A percentile compares a stretch with the other conserved stretches of the same genome.
Evolutionary conservation across 306 rosid genomes (phyloP).

Genomic region (Lathyrus tuberosus): DNA sequence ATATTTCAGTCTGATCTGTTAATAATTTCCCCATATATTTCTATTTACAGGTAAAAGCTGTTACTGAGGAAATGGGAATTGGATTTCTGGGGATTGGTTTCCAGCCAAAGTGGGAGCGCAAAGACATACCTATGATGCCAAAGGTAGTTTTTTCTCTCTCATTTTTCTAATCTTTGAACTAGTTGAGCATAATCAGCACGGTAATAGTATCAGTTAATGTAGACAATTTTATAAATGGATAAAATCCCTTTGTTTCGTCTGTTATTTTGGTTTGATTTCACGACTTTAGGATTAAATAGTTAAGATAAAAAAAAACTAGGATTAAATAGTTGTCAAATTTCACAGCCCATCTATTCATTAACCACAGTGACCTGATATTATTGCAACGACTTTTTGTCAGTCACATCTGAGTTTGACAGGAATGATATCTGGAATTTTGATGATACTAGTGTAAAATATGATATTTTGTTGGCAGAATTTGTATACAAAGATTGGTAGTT

Average conservation of each 20-base stretch:
- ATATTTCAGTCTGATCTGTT: conserved; percentile 27
- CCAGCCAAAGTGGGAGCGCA: conserved; percentile 93
- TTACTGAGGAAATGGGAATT: conserved; percentile 97
- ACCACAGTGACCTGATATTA: conserved; percentile 17
- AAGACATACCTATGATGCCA: conserved; percentile 96
- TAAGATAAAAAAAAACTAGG: background rate
- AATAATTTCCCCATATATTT: conserved; percentile 24
- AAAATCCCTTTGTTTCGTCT: background rate
- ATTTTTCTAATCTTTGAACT: conserved; percentile 27
- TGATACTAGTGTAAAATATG: background rate
- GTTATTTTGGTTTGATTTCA: conserved; percentile 11
- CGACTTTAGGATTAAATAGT: conserved; percentile 18
- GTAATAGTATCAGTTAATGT: background rate
- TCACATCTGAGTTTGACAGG: conserved; percentile 13
- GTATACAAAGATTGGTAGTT: background rate
- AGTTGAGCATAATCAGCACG: conserved; percentile 13
- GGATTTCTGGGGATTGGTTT: conserved; percentile 98
- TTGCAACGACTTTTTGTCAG: background rate
- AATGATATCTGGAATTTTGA: conserved; percentile 1
- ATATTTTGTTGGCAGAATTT: conserved; percentile 27
- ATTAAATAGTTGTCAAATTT: conserved; percentile 32
- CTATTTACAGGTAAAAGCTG: conserved; percentile 81
- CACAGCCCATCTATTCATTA: conserved; percentile 11
- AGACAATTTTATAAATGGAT: background rate
- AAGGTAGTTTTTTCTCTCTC: conserved; percentile 62